A percentile compares a stretch with the other conserved stretches of the same genome.
Conservation (phyloP, 768 basidiomycete species). For the Ephemerocybe angulata region DNA sequence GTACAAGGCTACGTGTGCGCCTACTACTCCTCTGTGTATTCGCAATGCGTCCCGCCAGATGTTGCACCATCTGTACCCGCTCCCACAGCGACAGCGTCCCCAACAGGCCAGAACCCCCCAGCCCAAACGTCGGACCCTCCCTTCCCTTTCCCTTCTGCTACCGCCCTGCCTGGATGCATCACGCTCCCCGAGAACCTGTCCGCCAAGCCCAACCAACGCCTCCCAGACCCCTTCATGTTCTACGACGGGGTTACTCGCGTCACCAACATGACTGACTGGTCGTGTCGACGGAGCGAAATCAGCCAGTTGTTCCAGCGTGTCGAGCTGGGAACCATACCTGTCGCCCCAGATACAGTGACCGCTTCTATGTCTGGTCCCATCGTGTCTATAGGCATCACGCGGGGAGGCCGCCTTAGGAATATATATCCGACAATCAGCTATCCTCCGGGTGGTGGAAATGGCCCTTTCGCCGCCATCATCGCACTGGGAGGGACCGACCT, state of each 20-base stretch:
- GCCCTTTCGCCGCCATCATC: constrained; percentile 52
- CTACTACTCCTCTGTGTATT: neutral
- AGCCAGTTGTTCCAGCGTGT: constrained; percentile 46
- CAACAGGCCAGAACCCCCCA: neutral
- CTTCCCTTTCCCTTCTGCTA: constrained; percentile 1
- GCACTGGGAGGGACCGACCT: constrained; percentile 44
- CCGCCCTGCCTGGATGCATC: constrained; percentile 24
- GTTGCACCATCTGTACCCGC: neutral
- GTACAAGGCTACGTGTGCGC: neutral
- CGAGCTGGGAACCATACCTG: constrained; percentile 49
- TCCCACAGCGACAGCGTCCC: neutral
- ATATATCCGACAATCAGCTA: constrained; percentile 45
- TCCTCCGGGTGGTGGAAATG: constrained; percentile 33
- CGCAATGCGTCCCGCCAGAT: constrained; percentile 5
- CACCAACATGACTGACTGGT: constrained; percentile 43
- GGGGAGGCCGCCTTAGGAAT: constrained; percentile 43
- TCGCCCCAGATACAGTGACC: constrained; percentile 41
- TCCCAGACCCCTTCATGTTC: constrained; percentile 55
- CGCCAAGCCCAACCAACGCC: constrained; percentile 34
- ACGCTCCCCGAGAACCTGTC: constrained; percentile 27
- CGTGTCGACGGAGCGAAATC: constrained; percentile 49
- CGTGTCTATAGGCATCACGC: constrained; percentile 46
- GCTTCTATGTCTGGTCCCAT: constrained; percentile 40
- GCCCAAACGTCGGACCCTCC: neutral
- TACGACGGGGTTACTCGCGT: constrained; percentile 37